Evolutionary conservation across 345 rosid species (phyloP), one percentile per base, ranked within the genome.

Genomic region (Cochlearia excelsa): DNA sequence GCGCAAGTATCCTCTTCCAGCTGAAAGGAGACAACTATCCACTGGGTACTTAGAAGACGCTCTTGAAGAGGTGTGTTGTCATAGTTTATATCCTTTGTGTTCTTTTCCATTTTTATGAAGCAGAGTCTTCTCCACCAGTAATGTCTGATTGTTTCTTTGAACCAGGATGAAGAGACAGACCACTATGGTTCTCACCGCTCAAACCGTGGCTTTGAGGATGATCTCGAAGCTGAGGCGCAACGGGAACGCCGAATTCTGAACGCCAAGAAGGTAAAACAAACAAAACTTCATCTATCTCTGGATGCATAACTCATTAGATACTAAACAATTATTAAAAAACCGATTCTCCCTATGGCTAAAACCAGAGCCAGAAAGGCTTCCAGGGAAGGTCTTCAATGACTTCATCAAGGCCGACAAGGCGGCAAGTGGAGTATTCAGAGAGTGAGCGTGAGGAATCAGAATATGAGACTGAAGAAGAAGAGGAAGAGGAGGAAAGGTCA

Each of bases 391-490:
- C 91, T 44, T 79, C 86, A 29, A 46, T 78, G 64, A 5, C 54
- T 46, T 51, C 73, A 56, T 80, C 64, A 30, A 88, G 88, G 75
- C 74, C 82, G 16, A 69, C 91, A 42, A 75, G 87, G 54, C 95
- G 80, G 27, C 90, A 83, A n/a, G 74, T 79, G 65, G 83, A 77
- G 59, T 88, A 83, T 79, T 85, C 95, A 11, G 95, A 84, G 51
- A 89, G 97, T 66, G 99, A 93, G 42, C 82, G 82, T 77, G 97
- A 87, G 68, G 97, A 85, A 72, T 93, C 96, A 11, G 99, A 93
- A 50, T 93, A 93, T 70, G 99, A 89, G 79, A 89, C 83, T 61
- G 92, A 93, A 61, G 92, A 93, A 61, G 97, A 84, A 45, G 90
- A 82, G 59, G 97, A 87, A 62, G 80, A 74, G 73, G 95, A 79